Evolutionary conservation across 805 yeast species (phyloP), one percentile per base, ranked within the genome.

Genomic region (Metschnikowia matae): DNA sequence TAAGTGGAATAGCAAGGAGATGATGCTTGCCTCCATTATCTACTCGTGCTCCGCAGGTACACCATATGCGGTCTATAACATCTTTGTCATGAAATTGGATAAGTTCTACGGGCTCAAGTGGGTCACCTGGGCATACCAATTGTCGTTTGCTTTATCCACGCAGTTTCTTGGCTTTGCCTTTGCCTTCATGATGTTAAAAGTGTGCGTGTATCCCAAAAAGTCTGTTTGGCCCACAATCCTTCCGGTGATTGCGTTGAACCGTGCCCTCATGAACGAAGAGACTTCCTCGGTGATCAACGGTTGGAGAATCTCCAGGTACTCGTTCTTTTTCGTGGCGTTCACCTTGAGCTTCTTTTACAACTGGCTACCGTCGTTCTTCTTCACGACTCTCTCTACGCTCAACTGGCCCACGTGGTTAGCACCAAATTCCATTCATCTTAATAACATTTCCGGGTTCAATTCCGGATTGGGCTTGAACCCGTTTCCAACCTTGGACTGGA

Each of bases 91-190:
- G 77, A 73, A 72, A 48, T 54, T 72, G 29, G 77, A 71, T 39
- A 61, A 62, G 40, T 73, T 73, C 52, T 73, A 73, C 54, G 75
- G 74, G 3, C 61, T 72, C 40, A 65, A 69, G 41, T 73, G 78
- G 78, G 75, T 70, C 33, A 54, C 67, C 14, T 74, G 78, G 63
- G 78, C 82, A 0, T 85, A 75, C 63, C 84, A 81, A 63, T 55
- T 82, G 13, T 56, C 81, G 34, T 68, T 84, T 33, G 66, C 79
- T 1, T 54, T 82, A 3, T 74, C 85, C 2, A 74, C 87, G 1
- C 84, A 83, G 60, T 80, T 79, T 53, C 66, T 84, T 55, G 90
- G 89, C 21, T 79, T 82, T 59, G 84, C 87, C 1, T 76, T 84
- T 62, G 87, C 89, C 5, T 84, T 86, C 45, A 59, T 84, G 18